Conservation (phyloP, 441 rosid species). For the Croton setiger region DNA sequence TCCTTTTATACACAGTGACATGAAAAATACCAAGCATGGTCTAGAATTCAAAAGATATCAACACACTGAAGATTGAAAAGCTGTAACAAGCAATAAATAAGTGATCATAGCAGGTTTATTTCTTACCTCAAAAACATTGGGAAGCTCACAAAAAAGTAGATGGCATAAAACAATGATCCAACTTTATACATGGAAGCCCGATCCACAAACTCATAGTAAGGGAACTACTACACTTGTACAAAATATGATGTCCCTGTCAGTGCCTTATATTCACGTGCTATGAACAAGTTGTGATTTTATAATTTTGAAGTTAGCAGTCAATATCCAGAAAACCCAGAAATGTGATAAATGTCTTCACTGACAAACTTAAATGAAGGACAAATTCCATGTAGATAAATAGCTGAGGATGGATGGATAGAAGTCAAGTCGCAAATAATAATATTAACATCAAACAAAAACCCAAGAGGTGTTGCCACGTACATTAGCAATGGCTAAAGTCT, state of each 20-base stretch:
- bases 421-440: not conserved
- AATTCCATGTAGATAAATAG: not conserved
- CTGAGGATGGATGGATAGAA: not conserved
- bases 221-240: conserved; percentile 86
- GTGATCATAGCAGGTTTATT: conserved; percentile 4
- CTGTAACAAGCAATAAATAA: not conserved
- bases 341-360: not conserved
- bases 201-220: conserved; percentile 95
- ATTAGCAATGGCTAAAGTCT: conserved; percentile 86
- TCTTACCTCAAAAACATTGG: conserved; percentile 97
- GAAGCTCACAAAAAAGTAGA: conserved; percentile 94
- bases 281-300: not conserved
- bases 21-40: conserved; percentile 12
- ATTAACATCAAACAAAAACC: conserved; percentile 7
- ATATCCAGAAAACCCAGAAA: not conserved
- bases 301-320: not conserved
- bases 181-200: conserved; percentile 94
- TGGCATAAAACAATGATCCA: conserved; percentile 94
- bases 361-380: not conserved
- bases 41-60: not conserved
- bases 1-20: not conserved
- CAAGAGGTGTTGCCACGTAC: conserved; percentile 39
- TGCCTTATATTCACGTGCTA: conserved; percentile 2
- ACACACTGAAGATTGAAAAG: not conserved
- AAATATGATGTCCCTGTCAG: conserved; percentile 21